phyloP scores from a whole-genome alignment of 768 basidiomycete genomes.

The Tylopilus plumbeoviolaceoides region DNA sequence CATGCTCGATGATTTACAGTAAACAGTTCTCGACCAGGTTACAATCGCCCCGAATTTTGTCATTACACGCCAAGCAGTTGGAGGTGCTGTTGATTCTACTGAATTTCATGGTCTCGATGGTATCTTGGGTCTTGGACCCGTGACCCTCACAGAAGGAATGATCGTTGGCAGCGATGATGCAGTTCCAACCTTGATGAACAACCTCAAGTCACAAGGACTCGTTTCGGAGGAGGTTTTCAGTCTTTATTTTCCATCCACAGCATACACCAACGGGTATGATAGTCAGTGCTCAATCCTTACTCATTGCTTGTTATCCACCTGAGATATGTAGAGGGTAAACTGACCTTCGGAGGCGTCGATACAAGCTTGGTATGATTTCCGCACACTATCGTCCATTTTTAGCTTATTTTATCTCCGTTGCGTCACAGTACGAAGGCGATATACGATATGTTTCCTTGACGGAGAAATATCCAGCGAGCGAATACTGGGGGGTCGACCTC shows the following conservation, averaged over 20 bases:
- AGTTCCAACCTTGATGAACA: conserved; percentile 24
- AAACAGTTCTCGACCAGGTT: conserved; percentile 22
- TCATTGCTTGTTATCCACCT: not conserved
- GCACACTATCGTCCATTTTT: not conserved
- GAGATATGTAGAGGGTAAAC: conserved; percentile 17
- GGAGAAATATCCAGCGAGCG: conserved; percentile 17
- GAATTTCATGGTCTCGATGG: conserved; percentile 21
- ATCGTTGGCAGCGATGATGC: not conserved
- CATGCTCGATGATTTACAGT: not conserved
- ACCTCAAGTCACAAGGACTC: conserved; percentile 16
- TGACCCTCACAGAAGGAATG: conserved; percentile 7
- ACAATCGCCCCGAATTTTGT: conserved; percentile 17
- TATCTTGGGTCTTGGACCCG: conserved; percentile 25
- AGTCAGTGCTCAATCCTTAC: not conserved
- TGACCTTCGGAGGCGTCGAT: conserved; percentile 25
- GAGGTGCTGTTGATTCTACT: conserved; percentile 6
- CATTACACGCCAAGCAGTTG: conserved; percentile 27
- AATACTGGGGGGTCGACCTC: conserved; percentile 31
- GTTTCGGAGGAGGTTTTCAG: conserved; percentile 12
- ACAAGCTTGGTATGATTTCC: conserved; percentile 7
- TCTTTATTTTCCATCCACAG: conserved; percentile 21
- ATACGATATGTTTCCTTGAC: conserved; percentile 27
- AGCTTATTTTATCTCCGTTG: not conserved
- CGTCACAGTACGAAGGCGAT: conserved; percentile 17
- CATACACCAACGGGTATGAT: not conserved